A percentile compares a stretch with the other conserved stretches of the same genome.
These are phyloP conservation scores for Crithidia thermophila DNA, from an alignment of 208 protist genomes.

Conservation along the genomic window DNA sequence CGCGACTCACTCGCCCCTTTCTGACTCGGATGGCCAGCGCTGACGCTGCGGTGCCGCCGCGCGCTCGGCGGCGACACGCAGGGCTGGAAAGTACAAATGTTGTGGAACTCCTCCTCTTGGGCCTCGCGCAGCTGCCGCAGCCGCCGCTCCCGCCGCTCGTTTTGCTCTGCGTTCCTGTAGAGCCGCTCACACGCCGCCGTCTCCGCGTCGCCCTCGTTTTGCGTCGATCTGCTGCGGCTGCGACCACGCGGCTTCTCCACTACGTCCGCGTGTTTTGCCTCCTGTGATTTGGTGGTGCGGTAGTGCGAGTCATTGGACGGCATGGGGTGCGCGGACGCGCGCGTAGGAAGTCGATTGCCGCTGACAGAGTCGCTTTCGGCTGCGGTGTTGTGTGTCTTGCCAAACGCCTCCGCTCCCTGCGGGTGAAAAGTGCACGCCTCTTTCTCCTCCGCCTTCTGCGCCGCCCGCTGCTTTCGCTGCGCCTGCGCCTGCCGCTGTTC, in stretches of 20 bases:
- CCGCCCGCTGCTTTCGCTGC: background rate
- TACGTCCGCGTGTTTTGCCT: too few relatives aligned
- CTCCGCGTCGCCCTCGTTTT: too few relatives aligned
- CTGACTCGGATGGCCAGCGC: background rate
- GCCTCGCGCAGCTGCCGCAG: constrained; percentile 16
- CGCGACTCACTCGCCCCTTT: background rate
- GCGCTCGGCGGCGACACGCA: background rate
- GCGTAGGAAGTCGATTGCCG: too few relatives aligned
- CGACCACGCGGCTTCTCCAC: background rate
- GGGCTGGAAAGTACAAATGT: constrained; percentile 31
- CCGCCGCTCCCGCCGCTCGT: constrained; percentile 18
- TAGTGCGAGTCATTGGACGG: too few relatives aligned
- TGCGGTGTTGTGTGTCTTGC: too few relatives aligned
- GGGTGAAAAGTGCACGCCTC: constrained; percentile 13
- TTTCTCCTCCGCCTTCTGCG: constrained; percentile 7
- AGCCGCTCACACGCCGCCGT: constrained; percentile 25
- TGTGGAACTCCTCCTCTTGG: constrained; percentile 16
- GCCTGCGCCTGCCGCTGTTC: constrained; percentile 9
- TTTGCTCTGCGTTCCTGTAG: constrained; percentile 25
- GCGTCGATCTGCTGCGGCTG: too few relatives aligned
- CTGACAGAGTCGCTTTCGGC: too few relatives aligned
- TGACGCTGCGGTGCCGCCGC: constrained; percentile 5
- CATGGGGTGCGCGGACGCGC: too few relatives aligned
- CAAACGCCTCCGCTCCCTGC: background rate
- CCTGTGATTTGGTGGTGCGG: too few relatives aligned